Conservation (phyloP, 441 rosid genomes). For the Capsella rubella region DNA sequence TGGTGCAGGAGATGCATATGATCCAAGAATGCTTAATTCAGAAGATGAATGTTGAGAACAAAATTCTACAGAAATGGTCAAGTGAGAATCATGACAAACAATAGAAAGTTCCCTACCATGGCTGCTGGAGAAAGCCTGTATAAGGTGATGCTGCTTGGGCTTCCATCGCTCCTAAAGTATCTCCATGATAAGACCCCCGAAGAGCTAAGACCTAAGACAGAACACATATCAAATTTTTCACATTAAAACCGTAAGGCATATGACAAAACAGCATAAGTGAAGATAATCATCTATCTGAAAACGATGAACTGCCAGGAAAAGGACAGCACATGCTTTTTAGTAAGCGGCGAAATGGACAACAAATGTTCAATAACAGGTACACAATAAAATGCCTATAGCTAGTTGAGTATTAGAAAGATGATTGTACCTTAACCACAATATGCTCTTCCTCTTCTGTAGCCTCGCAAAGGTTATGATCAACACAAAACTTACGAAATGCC, state of each 20-base stretch:
- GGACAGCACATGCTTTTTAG: slow-evolving; percentile 9
- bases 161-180: slow-evolving; percentile 98
- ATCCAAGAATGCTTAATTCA: slow-evolving; percentile 7
- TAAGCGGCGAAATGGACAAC: slow-evolving; percentile 10
- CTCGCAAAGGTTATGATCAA: slow-evolving; percentile 54
- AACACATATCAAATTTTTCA: slow-evolving; percentile 18
- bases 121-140: slow-evolving; percentile 95
- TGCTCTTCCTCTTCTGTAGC: slow-evolving; percentile 44
- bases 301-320: slow-evolving; percentile 9
- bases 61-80: not conserved
- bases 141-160: slow-evolving; percentile 95
- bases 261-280: not conserved
- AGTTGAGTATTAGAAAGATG: slow-evolving; percentile 25
- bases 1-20: slow-evolving; percentile 10
- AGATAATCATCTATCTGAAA: not conserved
- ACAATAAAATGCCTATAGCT: slow-evolving; percentile 6
- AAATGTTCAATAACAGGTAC: slow-evolving; percentile 13
- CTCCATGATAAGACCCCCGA: slow-evolving; percentile 94
- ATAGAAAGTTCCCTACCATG: slow-evolving; percentile 57
- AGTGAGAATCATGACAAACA: slow-evolving; percentile 8
- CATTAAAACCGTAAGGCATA: slow-evolving; percentile 24
- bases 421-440: slow-evolving; percentile 63
- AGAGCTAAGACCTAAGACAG: slow-evolving; percentile 82
- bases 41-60: slow-evolving; percentile 7
- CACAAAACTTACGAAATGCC: slow-evolving; percentile 87